Evolutionary conservation across 768 basidiomycete genomes (phyloP), one percentile per base, ranked within the genome.

Genomic region (Leucocoprinus leucothites): DNA sequence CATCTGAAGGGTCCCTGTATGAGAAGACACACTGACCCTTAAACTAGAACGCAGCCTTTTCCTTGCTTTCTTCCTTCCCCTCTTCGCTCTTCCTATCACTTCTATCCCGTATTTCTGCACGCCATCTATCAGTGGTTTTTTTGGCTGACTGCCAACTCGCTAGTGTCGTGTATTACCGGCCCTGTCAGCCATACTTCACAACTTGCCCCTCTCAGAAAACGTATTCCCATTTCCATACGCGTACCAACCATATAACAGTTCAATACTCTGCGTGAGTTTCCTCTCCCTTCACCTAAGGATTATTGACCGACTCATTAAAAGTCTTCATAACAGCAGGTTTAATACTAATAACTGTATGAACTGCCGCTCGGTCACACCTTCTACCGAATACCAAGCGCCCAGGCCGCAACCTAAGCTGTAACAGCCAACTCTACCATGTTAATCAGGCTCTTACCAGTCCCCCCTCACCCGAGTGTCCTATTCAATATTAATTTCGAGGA

Each of bases 401-500:
- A 25, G 47, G 40, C 48, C 40, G 26, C 48, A 43, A 19, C 28
- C 26, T n/a, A 38, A 38, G 38, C 38, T 38, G 28, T 43, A 48
- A 48, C 28, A n/a, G 19, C 19, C 34, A 21, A 24, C 21, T 34
- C 26, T 28, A 43, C 25, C 31, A 88, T 88, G 86, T 69, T 82
- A 62, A 79, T 88, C 64, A 77, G 76, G 64, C 79, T 88, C 21
- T 63, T 70, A 25, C 71, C 74, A 3, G 69, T 73, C 3, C 60
- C 71, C 2, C 71, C 78, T 40, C 61, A 77, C 28, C 77, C 84
- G 11, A 76, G 79, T 40, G 79, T 89, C 57, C 74, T 85, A 60
- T 86, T 86, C 67, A 77, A 74, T 2, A 65, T 88, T 42, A 63
- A 76, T 31, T 86, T 87, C 60, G 71, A 76, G 14, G 69, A 87